phyloP scores from a whole-genome alignment of 257 asterid species.

The Nicotiana tomentosiformis region DNA sequence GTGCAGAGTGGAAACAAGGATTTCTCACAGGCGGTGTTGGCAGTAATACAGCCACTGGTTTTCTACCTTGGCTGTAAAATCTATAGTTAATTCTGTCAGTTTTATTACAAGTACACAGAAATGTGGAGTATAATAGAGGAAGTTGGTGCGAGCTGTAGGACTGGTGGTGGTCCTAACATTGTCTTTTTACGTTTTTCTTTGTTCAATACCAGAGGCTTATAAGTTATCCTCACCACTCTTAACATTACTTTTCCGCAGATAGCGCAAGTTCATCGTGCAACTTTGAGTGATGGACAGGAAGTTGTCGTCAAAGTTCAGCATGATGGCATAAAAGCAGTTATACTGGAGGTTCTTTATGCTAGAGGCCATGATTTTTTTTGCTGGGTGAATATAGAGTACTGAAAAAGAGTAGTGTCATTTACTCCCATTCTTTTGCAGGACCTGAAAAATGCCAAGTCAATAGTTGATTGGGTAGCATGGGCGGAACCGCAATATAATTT shows the following conservation, averaged over 20 bases:
- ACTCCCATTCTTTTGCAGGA: slow-evolving; percentile 43
- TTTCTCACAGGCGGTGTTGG: not conserved
- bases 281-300: slow-evolving; percentile 66
- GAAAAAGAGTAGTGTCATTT: not conserved
- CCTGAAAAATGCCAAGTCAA: slow-evolving; percentile 84
- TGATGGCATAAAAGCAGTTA: slow-evolving; percentile 74
- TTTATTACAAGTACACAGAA: not conserved
- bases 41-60: not conserved
- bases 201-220: not conserved
- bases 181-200: not conserved
- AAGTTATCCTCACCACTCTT: slow-evolving; percentile 10
- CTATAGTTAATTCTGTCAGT: not conserved
- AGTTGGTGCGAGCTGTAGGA: not conserved
- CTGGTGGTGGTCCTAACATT: not conserved
- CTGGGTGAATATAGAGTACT: not conserved
- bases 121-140: not conserved
- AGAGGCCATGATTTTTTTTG: not conserved
- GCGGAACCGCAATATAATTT: slow-evolving; percentile 95
- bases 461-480: slow-evolving; percentile 99
- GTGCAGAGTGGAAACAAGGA: not conserved
- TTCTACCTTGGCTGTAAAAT: not conserved
- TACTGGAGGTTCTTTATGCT: slow-evolving; percentile 60
- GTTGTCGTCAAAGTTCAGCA: slow-evolving; percentile 98
- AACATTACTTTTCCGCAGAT: slow-evolving; percentile 39
- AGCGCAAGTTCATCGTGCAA: slow-evolving; percentile 99